Evolutionary conservation across 2,329 filamentous ascomycete species (phyloP).

Genomic region (Stachybotrys elegans): DNA sequence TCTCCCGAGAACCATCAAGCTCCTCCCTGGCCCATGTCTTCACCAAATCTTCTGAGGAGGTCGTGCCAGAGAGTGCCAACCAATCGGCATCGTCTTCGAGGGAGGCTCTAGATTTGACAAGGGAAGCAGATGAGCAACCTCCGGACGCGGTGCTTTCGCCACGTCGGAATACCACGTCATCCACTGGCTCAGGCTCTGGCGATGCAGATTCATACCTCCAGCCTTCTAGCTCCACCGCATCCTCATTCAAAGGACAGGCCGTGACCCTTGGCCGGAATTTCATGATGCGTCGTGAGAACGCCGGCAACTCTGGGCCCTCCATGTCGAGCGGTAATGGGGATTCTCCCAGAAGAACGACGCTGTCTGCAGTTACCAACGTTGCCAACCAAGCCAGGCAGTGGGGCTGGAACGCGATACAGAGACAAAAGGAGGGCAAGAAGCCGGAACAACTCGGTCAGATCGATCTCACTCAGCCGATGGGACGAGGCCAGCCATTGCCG

Average conservation of each 20-base stretch:
- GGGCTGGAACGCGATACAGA: constrained; percentile 53
- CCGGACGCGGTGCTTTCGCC: constrained; percentile 20
- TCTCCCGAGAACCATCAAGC: constrained; percentile 47
- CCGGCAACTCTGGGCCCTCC: constrained; percentile 29
- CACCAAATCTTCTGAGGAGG: no score
- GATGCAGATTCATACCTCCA: constrained; percentile 15
- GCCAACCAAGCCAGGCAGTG: constrained; percentile 53
- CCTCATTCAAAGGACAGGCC: constrained; percentile 35
- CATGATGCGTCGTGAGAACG: constrained; percentile 33
- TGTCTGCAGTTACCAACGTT: constrained; percentile 51
- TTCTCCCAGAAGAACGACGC: constrained; percentile 36
- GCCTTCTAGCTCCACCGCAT: constrained; percentile 25
- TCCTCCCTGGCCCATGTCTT: no score
- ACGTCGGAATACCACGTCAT: constrained; percentile 34
- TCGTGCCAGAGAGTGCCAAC: background rate
- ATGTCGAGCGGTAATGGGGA: constrained; percentile 27
- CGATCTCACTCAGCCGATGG: constrained; percentile 64
- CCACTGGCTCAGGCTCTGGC: constrained; percentile 23
- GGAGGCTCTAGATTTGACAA: constrained; percentile 36
- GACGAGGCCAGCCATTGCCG: constrained; percentile 74
- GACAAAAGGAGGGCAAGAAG: constrained; percentile 38
- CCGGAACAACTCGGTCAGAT: constrained; percentile 27
- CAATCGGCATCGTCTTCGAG: constrained; percentile 46
- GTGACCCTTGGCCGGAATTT: constrained; percentile 33
- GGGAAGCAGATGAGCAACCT: constrained; percentile 21